Percentiles rank a stretch among this genome's conserved stretches.
These are phyloP conservation scores for Fomitopsis betulina DNA, from an alignment of 1,284 basidiomycete genomes.

Conservation along the genomic window DNA sequence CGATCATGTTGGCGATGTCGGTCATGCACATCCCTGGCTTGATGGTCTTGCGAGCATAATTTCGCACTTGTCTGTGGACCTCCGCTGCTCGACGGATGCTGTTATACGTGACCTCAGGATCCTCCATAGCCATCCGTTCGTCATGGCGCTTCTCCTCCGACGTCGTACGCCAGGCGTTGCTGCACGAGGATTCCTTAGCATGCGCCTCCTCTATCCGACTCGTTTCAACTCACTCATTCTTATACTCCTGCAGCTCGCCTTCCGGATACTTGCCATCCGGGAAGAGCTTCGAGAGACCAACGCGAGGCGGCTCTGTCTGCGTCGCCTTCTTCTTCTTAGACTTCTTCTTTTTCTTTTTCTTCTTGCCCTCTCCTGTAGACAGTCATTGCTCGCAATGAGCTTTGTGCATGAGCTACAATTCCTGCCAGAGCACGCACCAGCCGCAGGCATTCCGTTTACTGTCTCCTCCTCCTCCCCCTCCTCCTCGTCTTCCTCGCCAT, in stretches of 20 bases:
- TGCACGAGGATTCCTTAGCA: slow-evolving; percentile 25
- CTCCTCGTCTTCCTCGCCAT: slow-evolving; percentile 16
- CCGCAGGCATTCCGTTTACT: slow-evolving; percentile 25
- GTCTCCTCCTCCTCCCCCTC: slow-evolving; percentile 27
- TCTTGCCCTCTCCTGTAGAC: slow-evolving; percentile 28
- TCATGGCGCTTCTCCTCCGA: slow-evolving; percentile 88
- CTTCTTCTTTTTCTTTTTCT: slow-evolving; percentile 95
- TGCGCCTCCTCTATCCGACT: slow-evolving; percentile 7
- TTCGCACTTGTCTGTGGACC: slow-evolving; percentile 93
- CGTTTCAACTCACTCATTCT: slow-evolving; percentile 68
- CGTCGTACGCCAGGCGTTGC: slow-evolving; percentile 84
- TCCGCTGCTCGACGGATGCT: slow-evolving; percentile 90
- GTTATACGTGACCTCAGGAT: slow-evolving; percentile 82
- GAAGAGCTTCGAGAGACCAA: slow-evolving; percentile 90
- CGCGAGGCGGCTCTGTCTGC: slow-evolving; percentile 92
- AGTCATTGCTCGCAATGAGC: background rate
- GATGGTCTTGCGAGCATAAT: slow-evolving; percentile 79
- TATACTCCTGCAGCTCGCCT: slow-evolving; percentile 91
- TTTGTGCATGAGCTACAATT: background rate
- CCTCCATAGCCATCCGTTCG: slow-evolving; percentile 75
- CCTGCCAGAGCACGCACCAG: slow-evolving; percentile 9
- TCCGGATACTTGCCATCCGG: slow-evolving; percentile 84
- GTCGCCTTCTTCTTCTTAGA: slow-evolving; percentile 77
- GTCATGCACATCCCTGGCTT: slow-evolving; percentile 94
- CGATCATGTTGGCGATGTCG: slow-evolving; percentile 92